phyloP scores from a whole-genome alignment of 73 alveolate genomes.

The Effrenium voratum region DNA sequence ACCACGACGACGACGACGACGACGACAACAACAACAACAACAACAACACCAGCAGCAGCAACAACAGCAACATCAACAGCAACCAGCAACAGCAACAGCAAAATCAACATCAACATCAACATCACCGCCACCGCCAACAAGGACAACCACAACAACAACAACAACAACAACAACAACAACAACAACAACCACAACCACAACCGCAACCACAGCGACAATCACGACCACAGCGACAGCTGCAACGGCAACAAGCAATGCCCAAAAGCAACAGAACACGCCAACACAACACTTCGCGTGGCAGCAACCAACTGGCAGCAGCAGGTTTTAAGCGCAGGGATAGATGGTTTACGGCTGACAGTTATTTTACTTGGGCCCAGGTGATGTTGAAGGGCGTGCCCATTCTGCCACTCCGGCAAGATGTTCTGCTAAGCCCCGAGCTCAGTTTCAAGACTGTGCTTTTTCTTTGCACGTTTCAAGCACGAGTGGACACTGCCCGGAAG shows the following conservation, averaged over 20 bases:
- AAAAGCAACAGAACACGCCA: no score
- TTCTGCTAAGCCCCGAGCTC: conserved; percentile 23
- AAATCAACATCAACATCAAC: background rate
- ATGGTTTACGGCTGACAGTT: no score
- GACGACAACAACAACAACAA: background rate
- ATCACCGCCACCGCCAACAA: background rate
- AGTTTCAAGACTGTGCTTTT: background rate
- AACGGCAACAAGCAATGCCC: background rate
- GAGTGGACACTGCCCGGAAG: background rate
- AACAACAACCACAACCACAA: background rate
- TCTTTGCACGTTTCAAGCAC: background rate
- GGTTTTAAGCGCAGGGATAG: no score
- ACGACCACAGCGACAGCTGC: background rate
- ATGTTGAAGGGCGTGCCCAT: conserved; percentile 83
- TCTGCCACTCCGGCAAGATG: conserved; percentile 90
- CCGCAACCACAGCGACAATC: background rate
- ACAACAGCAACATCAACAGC: background rate
- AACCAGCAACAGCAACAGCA: background rate
- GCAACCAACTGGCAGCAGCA: no score
- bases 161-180: background rate
- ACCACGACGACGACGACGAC: background rate
- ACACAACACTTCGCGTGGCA: no score
- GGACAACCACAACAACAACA: background rate
- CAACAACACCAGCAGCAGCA: background rate
- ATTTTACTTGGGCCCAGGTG: no score